Conservation (phyloP, 2,329 filamentous ascomycete species). For the Talaromyces albobiverticillius region DNA sequence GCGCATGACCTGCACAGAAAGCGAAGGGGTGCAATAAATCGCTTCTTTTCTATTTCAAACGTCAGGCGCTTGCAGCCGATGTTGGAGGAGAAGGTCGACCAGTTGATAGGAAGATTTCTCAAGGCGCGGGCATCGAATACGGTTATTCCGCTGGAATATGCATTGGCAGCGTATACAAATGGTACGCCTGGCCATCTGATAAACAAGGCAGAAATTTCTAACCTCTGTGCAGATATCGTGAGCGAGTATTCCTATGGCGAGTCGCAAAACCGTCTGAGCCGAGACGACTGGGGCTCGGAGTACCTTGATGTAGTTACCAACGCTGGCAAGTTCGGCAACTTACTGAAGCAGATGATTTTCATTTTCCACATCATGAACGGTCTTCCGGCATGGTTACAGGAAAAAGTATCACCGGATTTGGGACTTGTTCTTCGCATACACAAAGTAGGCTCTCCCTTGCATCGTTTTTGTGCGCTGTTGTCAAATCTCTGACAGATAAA, state of each 20-base stretch:
- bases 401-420: not conserved
- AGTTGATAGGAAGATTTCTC: conserved; percentile 11
- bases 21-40: conserved; percentile 39
- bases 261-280: conserved; percentile 23
- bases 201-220: not conserved
- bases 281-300: conserved; percentile 23
- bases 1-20: conserved; percentile 40
- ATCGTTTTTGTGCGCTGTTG: not conserved
- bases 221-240: conserved; percentile 28
- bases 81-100: conserved; percentile 26
- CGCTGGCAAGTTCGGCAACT: not conserved
- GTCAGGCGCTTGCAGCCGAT: conserved; percentile 33
- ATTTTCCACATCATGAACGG: conserved; percentile 17
- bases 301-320: conserved; percentile 16
- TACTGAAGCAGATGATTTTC: conserved; percentile 23
- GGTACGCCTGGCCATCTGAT: not conserved
- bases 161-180: not conserved
- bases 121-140: not conserved
- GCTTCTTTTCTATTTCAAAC: conserved; percentile 42
- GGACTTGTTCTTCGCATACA: not conserved
- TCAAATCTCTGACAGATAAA: not conserved
- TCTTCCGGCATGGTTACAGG: not conserved
- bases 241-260: conserved; percentile 30
- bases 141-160: not conserved
- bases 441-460: not conserved